phyloP scores from a whole-genome alignment of 495 filamentous ascomycete species.

The Parathielavia appendiculata region DNA sequence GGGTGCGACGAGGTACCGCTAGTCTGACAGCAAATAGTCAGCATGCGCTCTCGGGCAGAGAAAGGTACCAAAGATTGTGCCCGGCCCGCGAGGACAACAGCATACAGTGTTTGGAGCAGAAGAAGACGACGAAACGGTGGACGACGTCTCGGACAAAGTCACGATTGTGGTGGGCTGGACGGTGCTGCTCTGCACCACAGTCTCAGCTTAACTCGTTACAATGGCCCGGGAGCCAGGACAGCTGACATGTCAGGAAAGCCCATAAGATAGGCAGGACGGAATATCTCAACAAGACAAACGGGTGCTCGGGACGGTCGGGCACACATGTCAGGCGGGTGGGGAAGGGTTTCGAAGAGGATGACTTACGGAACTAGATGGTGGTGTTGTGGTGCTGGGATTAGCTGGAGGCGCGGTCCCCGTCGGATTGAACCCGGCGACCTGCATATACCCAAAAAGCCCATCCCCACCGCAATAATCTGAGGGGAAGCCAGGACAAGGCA shows the following conservation, averaged over 20 bases:
- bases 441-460: slow-evolving; percentile 40
- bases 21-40: slow-evolving; percentile 2
- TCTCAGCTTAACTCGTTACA: slow-evolving; percentile 32
- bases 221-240: background rate
- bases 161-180: slow-evolving; percentile 31
- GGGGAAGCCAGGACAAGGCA: slow-evolving; percentile 40
- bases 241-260: background rate
- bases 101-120: slow-evolving; percentile 32
- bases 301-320: slow-evolving; percentile 10
- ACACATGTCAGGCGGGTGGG: slow-evolving; percentile 2
- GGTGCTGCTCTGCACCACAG: slow-evolving; percentile 30
- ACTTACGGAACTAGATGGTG: slow-evolving; percentile 22
- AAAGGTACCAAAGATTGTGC: background rate
- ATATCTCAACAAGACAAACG: background rate
- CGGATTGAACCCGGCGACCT: slow-evolving; percentile 21
- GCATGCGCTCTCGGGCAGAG: background rate
- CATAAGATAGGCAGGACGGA: background rate
- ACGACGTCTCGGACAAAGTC: slow-evolving; percentile 22
- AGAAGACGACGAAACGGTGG: slow-evolving; percentile 14
- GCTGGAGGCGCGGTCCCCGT: slow-evolving; percentile 28
- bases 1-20: slow-evolving; percentile 1
- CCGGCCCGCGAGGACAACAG: slow-evolving; percentile 15
- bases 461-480: slow-evolving; percentile 39
- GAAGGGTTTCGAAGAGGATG: background rate
- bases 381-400: background rate